These are phyloP conservation scores for Coemansia guatemalensis DNA, from an alignment of 192 early-diverging fungal species.

Conservation along the genomic window DNA sequence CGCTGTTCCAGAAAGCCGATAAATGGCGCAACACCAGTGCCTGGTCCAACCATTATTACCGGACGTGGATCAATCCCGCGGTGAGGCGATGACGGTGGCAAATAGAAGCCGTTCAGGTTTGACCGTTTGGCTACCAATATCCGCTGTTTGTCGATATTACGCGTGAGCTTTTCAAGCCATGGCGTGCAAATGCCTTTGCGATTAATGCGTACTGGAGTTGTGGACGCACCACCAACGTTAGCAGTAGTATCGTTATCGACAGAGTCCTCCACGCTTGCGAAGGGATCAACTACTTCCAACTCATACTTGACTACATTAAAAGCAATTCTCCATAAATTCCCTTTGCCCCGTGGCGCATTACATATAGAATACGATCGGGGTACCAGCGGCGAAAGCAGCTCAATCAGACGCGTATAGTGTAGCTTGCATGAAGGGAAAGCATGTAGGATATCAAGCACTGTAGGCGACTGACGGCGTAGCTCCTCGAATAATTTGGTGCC, in stretches of 20 bases:
- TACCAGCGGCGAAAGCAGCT: constrained; percentile 71
- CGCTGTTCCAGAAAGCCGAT: constrained; percentile 85
- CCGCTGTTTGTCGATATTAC: background rate
- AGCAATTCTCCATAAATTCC: constrained; percentile 62
- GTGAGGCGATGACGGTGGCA: constrained; percentile 51
- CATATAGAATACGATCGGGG: constrained; percentile 91
- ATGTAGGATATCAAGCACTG: constrained; percentile 74
- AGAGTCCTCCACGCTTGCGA: constrained; percentile 20
- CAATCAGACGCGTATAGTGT: constrained; percentile 67
- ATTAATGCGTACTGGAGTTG: constrained; percentile 18
- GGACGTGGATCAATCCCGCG: constrained; percentile 55
- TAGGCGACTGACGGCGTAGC: constrained; percentile 68
- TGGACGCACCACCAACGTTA: background rate
- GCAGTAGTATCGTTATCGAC: background rate
- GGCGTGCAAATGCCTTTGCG: constrained; percentile 75
- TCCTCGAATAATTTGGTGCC: constrained; percentile 64
- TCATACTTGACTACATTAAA: constrained; percentile 86
- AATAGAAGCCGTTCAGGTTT: constrained; percentile 63
- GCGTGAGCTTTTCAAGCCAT: constrained; percentile 70
- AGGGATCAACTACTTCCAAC: constrained; percentile 41
- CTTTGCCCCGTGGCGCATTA: constrained; percentile 59
- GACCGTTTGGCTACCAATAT: constrained; percentile 60
- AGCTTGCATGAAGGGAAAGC: constrained; percentile 78
- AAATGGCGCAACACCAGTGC: constrained; percentile 96
- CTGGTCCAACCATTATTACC: constrained; percentile 86